A percentile compares a stretch with the other conserved stretches of the same genome.
Conservation (phyloP, 1,284 basidiomycete species). For the Tilletia setariae region DNA sequence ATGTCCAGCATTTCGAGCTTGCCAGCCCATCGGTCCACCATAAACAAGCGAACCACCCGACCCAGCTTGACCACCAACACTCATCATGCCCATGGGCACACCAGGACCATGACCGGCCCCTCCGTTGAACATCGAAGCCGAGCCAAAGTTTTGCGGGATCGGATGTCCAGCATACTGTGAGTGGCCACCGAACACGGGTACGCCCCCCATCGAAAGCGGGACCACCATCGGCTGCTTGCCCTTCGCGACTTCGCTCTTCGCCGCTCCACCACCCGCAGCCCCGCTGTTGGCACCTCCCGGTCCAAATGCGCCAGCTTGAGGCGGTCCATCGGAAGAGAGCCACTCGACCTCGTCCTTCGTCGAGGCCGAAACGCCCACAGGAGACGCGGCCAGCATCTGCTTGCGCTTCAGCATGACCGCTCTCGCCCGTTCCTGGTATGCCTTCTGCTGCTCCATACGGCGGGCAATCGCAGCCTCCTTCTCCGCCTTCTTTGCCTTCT, state of each 20-base stretch:
- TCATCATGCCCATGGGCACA: background rate
- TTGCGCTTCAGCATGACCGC: conserved; percentile 88
- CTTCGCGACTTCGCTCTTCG: conserved; percentile 38
- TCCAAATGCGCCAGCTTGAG: background rate
- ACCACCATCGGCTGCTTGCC: conserved; percentile 39
- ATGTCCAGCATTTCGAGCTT: conserved; percentile 13
- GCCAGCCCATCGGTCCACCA: conserved; percentile 14
- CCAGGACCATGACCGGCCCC: background rate
- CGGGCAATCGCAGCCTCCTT: conserved; percentile 75
- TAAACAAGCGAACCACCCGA: background rate
- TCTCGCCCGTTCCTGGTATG: conserved; percentile 74
- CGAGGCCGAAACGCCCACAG: conserved; percentile 23
- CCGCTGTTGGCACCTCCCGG: conserved; percentile 1
- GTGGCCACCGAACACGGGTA: conserved; percentile 7
- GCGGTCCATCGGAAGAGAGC: conserved; percentile 22
- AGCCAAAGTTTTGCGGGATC: conserved; percentile 6
- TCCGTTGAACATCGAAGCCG: background rate
- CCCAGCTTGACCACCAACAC: background rate
- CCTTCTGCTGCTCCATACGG: conserved; percentile 71
- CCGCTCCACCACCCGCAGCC: background rate
- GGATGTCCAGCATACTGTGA: conserved; percentile 10
- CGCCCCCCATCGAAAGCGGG: background rate
- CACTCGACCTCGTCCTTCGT: conserved; percentile 45
- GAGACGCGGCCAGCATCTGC: conserved; percentile 33
- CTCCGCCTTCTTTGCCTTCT: conserved; percentile 85